Evolutionary conservation across 179 eudicot species (phyloP), one percentile per base, ranked within the genome.

Genomic region (Camellia oleifera): DNA sequence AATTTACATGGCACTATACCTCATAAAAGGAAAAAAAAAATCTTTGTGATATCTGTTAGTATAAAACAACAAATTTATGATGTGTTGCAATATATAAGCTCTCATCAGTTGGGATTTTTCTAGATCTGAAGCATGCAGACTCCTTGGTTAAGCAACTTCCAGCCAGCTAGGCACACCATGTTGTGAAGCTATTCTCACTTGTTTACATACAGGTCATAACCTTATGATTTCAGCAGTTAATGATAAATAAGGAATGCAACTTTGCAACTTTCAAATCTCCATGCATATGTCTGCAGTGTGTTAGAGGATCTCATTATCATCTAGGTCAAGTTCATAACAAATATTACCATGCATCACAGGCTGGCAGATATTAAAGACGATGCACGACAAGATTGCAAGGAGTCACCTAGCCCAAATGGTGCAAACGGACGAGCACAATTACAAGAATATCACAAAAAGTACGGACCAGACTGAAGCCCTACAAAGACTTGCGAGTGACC

Each of bases 291-390:
- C 40, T 32, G 40, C 9, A 69, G 53, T 6, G 11, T 45, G 73
- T 45, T n/a, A 44, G 5, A 69, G 72, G 45, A 8, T 6, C 20
- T 45, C 53, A 44, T 2, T 69, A 46, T 45, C 54, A 44, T 45
- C 73, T 15, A 45, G 50, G 73, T 44, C 73, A 69, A 69, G 73
- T 17, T 26, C 54, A 69, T 44, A 69, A 7, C 26, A 69, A 17
- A 15, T 15, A 69, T 15, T 18, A 69, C 26, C 13, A 32, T 32
- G 40, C 40, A 32, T 32, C 40, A 32, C 40, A 32, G 40, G 40
- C 40, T 32, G 40, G 15, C 45, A 4, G 32, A 14, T 8, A 7
- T 7, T 10, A 46, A 72, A 23, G 75, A 6, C 7, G 40, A 72
- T 4, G 7, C 3, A 4, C 23, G 23, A 71, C 12, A 50, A 71